Base-by-base conservation (phyloP, 2,329 filamentous ascomycete species). In the Paracorniculantispora psalliotae region DNA sequence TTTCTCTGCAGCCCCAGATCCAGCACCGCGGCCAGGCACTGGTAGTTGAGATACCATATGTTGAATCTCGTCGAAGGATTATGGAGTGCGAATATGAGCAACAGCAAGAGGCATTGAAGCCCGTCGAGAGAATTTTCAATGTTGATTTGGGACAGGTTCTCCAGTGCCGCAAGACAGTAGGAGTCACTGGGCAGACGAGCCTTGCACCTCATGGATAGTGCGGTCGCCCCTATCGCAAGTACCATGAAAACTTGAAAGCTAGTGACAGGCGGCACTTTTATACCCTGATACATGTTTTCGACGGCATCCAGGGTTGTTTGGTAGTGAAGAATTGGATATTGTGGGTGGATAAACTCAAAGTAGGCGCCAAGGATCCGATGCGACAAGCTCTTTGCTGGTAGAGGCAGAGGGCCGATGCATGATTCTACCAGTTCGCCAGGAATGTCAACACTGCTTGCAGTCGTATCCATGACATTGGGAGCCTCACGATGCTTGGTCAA, bases 11-110 rank as follows among this genome's bases (percentile, higher is more conserved):
- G 66, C 0, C 80, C 81, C 1, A 83, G 64, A 47, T 83, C 81
- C 2, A 83, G 68, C 0, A 81, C 68, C 0, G 76, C 72, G 1
- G 80, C 79, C 10, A 83, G 70, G 41, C 79, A 82, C 61, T 82
- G 80, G 56, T 83, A 83, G 56, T 82, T 81, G 1, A 83, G 67
- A 56, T 80, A 79, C 81, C 81, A 83, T 0, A 80, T 69, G 58
- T 81, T 82, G 4, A 82, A 64, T 0, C 73, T 69, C 52, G 79
- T 75, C 1, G 73, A 77, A 0, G 80, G 77, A 60, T 75, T 81
- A 37, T 82, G 76, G 13, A 83, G 70, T 0, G 79, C 78, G 54
- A 81, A 82, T 0, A 82, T 71, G 28, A 79, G 67, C 2, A 80
- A 65, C 0, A 80, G 59, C 0, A 79, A 61, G 58, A 82, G 65